phyloP scores from a whole-genome alignment of 2,329 filamentous ascomycete species.

The Sphaerulina musiva region DNA sequence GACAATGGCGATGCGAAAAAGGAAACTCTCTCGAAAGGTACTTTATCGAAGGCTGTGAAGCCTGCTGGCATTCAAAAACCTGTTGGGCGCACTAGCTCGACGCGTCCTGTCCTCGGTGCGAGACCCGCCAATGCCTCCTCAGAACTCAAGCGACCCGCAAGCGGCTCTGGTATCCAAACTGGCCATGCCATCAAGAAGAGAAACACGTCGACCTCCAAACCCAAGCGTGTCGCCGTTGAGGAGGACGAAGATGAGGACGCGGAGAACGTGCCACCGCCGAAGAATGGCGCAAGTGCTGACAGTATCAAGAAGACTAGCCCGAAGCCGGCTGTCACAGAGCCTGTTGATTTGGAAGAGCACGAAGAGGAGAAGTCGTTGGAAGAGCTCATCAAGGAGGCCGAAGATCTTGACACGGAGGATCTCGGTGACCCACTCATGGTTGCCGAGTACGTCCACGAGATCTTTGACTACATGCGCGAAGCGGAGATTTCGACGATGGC shows the following conservation, averaged over 20 bases:
- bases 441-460: slow-evolving; percentile 92
- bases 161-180: slow-evolving; percentile 62
- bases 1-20: slow-evolving; percentile 56
- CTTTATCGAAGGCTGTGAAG: slow-evolving; percentile 70
- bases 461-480: slow-evolving; percentile 90
- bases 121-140: slow-evolving; percentile 61
- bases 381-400: slow-evolving; percentile 41
- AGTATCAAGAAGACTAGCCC: slow-evolving; percentile 44
- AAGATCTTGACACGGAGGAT: slow-evolving; percentile 77
- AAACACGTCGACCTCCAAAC: slow-evolving; percentile 49
- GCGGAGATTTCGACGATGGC: slow-evolving; percentile 75
- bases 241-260: slow-evolving; percentile 48
- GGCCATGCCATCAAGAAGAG: slow-evolving; percentile 62
- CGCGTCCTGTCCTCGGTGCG: slow-evolving; percentile 55
- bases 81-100: slow-evolving; percentile 45
- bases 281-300: slow-evolving; percentile 35
- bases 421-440: slow-evolving; percentile 94
- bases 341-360: slow-evolving; percentile 32
- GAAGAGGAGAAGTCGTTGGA: slow-evolving; percentile 32
- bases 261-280: slow-evolving; percentile 64
- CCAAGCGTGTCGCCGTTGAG: slow-evolving; percentile 38
- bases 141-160: slow-evolving; percentile 65
- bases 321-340: slow-evolving; percentile 33
- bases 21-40: slow-evolving; percentile 47
- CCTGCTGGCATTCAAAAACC: slow-evolving; percentile 74